Base-by-base conservation (phyloP, 257 asterid species). In the Salvia hispanica region DNA sequence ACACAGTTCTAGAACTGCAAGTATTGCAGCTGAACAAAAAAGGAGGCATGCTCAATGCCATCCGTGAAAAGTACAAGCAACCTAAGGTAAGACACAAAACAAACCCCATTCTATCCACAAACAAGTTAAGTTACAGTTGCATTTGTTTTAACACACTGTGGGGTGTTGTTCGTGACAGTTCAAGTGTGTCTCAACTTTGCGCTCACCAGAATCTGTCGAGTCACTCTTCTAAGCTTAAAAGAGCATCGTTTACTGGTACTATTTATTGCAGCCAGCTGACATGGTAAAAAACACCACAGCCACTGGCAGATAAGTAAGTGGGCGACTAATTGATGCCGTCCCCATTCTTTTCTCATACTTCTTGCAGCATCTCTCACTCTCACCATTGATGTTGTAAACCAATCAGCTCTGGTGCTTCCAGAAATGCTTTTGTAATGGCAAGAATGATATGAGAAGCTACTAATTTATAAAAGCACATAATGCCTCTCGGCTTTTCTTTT, bases 51-150 rank as follows among this genome's bases (percentile, higher is more conserved):
- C 86, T 84, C 45, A 76, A 67, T 9, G 84, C 95, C 77, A 77
- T 91, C 31, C 92, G 91, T 5, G 95, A 90, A 65, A 94, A 94
- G 77, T 94, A 94, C 76, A 91, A 71, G 75, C 97, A 88, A 59
- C 64, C 91, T 43, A 91, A 88, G 96, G 99, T 90, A 75, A 70
- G 25, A 36, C 53, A 64, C 0, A 9, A n/a, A 54, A 25, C 31
- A 25, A 25, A 25, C 31, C 31, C 31, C 31, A 25, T 25, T 25
- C 31, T 25, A 25, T 25, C 31, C 31, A 25, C 31, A 25, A 25
- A 25, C 31, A 25, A 25, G 2, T 25, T 25, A 25, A 25, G 31
- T 25, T 25, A 25, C 31, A 25, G 31, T 25, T 25, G 31, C 31
- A 25, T 25, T 18, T 65, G 28, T 12, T 51, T 52, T 66, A 16